These are phyloP conservation scores for Irpex sp. DNA, from an alignment of 1,284 basidiomycete genomes.

Conservation along the genomic window DNA sequence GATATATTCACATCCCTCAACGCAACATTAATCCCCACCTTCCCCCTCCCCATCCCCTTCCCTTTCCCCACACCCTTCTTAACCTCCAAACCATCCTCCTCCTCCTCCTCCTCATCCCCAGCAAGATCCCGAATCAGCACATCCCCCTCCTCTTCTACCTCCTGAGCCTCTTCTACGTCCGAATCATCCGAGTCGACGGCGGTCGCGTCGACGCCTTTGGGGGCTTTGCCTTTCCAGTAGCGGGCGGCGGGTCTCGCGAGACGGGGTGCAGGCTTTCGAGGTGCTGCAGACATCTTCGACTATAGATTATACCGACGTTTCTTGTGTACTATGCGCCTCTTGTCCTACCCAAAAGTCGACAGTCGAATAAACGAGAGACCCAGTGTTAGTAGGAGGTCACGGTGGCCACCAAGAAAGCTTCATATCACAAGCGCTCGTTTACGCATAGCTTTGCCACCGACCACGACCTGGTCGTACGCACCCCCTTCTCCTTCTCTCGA, in stretches of 20 bases:
- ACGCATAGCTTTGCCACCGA: neutral
- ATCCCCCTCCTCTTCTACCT: constrained; percentile 50
- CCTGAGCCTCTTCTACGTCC: constrained; percentile 40
- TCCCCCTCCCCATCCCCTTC: constrained; percentile 23
- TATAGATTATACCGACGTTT: no score
- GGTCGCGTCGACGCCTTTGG: constrained; percentile 65
- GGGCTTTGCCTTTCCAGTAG: constrained; percentile 83
- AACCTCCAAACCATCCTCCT: constrained; percentile 42
- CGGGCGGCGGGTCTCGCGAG: constrained; percentile 69
- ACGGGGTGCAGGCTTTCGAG: constrained; percentile 67
- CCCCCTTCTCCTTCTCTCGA: neutral
- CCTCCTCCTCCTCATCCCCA: constrained; percentile 47
- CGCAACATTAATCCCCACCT: constrained; percentile 64
- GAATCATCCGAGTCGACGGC: constrained; percentile 53
- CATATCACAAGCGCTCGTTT: neutral
- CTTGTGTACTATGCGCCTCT: no score
- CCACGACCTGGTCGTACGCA: neutral
- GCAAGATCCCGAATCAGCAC: constrained; percentile 26
- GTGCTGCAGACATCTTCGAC: constrained; percentile 19
- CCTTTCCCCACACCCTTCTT: no score
- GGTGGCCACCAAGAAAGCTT: neutral
- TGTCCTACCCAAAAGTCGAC: neutral
- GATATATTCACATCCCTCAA: constrained; percentile 76
- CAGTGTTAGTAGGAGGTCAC: neutral
- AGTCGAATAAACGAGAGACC: neutral